Conservation (phyloP, 2,329 filamentous ascomycete species). For the Botryotinia calthae region DNA sequence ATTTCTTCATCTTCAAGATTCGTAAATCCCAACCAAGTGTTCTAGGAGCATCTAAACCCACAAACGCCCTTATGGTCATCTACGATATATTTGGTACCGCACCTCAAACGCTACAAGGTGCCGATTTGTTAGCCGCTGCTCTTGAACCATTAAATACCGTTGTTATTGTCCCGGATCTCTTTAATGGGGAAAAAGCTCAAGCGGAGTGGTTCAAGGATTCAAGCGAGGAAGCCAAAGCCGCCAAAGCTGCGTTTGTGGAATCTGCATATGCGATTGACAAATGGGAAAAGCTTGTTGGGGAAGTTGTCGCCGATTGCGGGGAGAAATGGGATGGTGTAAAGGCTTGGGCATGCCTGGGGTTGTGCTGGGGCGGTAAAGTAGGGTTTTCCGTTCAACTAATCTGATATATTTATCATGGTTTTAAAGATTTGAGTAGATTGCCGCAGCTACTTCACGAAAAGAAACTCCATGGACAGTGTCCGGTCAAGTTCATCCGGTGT, state of each 20-base stretch:
- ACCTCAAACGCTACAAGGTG: constrained; percentile 66
- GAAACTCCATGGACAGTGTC: constrained; percentile 30
- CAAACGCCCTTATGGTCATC: constrained; percentile 58
- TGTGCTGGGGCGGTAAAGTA: constrained; percentile 38
- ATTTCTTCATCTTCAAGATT: background rate
- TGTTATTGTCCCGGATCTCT: constrained; percentile 89
- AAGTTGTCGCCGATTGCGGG: constrained; percentile 31
- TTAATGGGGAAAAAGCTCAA: constrained; percentile 57
- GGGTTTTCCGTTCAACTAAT: background rate
- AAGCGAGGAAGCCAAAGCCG: constrained; percentile 48
- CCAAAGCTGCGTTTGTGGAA: constrained; percentile 19
- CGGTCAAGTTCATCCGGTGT: constrained; percentile 35
- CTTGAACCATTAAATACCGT: constrained; percentile 45
- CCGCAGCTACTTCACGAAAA: constrained; percentile 25
- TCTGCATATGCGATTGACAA: background rate
- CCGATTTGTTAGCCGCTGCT: constrained; percentile 58
- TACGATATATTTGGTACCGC: constrained; percentile 66
- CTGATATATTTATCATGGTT: background rate
- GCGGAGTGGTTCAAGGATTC: constrained; percentile 48
- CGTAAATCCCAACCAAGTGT: constrained; percentile 37
- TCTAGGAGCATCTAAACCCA: constrained; percentile 45
- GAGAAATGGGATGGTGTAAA: constrained; percentile 52
- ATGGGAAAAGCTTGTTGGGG: constrained; percentile 36
- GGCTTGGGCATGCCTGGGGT: constrained; percentile 39
- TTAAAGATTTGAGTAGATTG: constrained; percentile 22